These are phyloP conservation scores for Carex littledalei DNA, from an alignment of 176 grass and related monocot genomes.

Conservation along the genomic window DNA sequence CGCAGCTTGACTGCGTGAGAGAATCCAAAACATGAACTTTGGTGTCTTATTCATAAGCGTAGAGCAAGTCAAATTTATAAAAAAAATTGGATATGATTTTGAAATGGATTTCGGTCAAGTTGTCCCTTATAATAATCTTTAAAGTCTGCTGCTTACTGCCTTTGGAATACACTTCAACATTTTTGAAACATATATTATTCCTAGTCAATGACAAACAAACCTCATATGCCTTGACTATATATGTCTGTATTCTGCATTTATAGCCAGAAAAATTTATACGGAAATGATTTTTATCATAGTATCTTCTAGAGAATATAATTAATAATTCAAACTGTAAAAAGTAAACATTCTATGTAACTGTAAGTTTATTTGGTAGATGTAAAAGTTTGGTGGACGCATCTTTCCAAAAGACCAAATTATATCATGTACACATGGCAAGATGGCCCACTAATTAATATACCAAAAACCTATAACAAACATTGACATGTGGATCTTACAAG, in stretches of 20 bases:
- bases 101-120: background rate
- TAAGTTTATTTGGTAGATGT: slow-evolving; percentile 1
- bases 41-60: background rate
- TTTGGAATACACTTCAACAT: too few species aligned
- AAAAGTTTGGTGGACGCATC: slow-evolving; percentile 1
- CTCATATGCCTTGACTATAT: background rate
- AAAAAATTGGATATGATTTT: background rate
- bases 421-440: background rate
- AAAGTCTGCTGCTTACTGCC: too few species aligned
- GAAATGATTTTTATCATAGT: background rate
- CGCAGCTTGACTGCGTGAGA: too few species aligned
- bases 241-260: background rate
- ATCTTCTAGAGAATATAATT: background rate
- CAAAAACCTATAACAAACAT: slow-evolving; percentile 17
- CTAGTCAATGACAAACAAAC: background rate
- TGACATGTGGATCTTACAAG: background rate
- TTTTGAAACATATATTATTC: too few species aligned
- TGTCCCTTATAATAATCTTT: background rate
- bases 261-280: background rate
- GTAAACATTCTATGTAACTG: background rate
- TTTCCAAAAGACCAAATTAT: slow-evolving; percentile 16
- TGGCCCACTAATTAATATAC: slow-evolving; percentile 7
- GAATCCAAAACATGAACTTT: background rate
- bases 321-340: slow-evolving; percentile 12
- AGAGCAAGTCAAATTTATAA: background rate